Conservation (phyloP, 2,329 filamentous ascomycete genomes). For the Chaetoscypha palmicola region DNA sequence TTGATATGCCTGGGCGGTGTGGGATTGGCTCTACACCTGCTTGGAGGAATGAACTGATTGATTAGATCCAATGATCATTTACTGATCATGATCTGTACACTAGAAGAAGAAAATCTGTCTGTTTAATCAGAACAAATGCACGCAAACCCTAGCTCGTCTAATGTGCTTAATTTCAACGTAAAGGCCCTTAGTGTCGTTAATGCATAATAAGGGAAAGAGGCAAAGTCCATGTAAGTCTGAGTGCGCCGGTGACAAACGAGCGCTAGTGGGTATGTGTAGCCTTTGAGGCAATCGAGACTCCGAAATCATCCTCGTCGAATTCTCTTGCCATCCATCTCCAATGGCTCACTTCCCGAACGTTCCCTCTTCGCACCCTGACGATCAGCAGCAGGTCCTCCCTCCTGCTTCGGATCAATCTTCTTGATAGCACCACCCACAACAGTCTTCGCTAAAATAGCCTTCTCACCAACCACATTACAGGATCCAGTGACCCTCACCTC, state of each 20-base stretch:
- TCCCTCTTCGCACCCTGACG: constrained; percentile 7
- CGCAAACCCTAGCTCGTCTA: no score
- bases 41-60: constrained; percentile 1
- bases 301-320: constrained; percentile 6
- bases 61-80: constrained; percentile 2
- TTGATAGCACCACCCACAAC: not conserved
- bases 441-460: constrained; percentile 8
- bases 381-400: constrained; percentile 4
- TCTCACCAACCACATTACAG: constrained; percentile 38
- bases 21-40: constrained; percentile 3
- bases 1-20: no score
- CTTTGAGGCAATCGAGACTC: not conserved
- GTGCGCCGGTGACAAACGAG: no score
- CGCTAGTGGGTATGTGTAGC: no score
- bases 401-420: constrained; percentile 3
- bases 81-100: constrained; percentile 6
- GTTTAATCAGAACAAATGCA: no score
- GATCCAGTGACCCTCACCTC: constrained; percentile 39
- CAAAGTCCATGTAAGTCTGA: no score
- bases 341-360: constrained; percentile 7
- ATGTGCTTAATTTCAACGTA: no score
- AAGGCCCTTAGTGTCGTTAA: no score
- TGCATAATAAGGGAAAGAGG: no score
- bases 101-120: no score
- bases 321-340: constrained; percentile 12